A percentile compares a stretch with the other conserved stretches of the same genome.
Evolutionary conservation across 352 stramenopile genomes (phyloP).

Genomic region (Globisporangium nagaii): DNA sequence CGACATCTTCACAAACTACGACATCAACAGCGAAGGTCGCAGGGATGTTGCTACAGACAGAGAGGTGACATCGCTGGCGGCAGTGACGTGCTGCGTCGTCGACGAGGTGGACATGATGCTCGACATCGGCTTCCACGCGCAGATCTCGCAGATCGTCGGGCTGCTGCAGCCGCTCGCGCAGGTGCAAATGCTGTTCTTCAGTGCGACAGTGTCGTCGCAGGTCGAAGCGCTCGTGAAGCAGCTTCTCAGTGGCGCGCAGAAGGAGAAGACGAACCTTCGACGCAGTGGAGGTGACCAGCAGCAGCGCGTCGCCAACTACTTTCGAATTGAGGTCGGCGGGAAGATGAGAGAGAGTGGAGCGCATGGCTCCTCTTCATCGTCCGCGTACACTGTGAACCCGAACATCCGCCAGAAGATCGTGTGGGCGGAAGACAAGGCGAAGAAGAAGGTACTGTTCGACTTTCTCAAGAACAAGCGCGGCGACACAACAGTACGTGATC

Average conservation of each 20-base stretch:
- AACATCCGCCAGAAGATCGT: constrained; percentile 29
- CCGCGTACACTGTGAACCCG: constrained; percentile 20
- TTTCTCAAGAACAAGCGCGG: constrained; percentile 23
- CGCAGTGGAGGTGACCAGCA: neutral
- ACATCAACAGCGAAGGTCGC: neutral
- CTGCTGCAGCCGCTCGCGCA: constrained; percentile 16
- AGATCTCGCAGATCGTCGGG: constrained; percentile 43
- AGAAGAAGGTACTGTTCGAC: constrained; percentile 53
- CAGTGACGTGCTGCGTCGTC: constrained; percentile 49
- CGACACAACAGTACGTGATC: constrained; percentile 39
- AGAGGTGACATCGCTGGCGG: constrained; percentile 12
- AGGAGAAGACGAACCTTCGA: neutral
- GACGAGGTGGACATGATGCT: constrained; percentile 81
- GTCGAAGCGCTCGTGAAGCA: constrained; percentile 36
- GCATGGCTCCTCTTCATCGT: neutral
- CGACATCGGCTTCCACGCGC: constrained; percentile 43
- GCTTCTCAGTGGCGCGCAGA: constrained; percentile 6
- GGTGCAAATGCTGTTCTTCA: constrained; percentile 55
- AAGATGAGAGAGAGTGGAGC: constrained; percentile 1
- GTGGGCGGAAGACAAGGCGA: constrained; percentile 53
- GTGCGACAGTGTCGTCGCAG: constrained; percentile 44
- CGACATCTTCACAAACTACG: constrained; percentile 28
- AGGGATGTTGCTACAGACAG: neutral
- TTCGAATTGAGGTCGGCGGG: constrained; percentile 26
- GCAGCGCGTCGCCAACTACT: constrained; percentile 10